Percentiles rank a stretch among this genome's conserved stretches.
Evolutionary conservation across 306 rosid genomes (phyloP).

Genomic region (Dalbergia oliveri): DNA sequence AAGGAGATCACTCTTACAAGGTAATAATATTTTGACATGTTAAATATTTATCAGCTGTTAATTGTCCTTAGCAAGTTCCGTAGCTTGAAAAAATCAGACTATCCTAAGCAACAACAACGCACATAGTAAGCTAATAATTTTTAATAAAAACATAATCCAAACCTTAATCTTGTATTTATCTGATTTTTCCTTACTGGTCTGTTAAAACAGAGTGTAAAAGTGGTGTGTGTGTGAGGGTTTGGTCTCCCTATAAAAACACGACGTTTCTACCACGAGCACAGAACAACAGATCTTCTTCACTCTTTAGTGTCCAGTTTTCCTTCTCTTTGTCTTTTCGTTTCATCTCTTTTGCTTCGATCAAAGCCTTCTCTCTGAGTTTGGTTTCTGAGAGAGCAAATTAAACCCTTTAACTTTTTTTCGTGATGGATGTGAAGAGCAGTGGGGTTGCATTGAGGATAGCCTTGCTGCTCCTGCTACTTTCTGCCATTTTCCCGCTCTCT

Average conservation of each 20-base stretch:
- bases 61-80: too few species aligned
- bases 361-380: neutral
- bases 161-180: too few species aligned
- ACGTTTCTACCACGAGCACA: neutral
- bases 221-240: too few species aligned
- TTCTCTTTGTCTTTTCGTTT: neutral
- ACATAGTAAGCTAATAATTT: neutral
- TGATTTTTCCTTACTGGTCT: too few species aligned
- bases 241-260: neutral
- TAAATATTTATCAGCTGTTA: too few species aligned
- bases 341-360: neutral
- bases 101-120: neutral
- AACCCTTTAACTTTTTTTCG: neutral
- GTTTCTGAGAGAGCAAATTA: neutral
- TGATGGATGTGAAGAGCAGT: constrained; percentile 28
- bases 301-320: neutral
- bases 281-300: neutral
- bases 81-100: too few species aligned
- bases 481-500: constrained; percentile 42
- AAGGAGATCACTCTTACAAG: too few species aligned
- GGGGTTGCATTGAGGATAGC: constrained; percentile 14
- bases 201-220: too few species aligned
- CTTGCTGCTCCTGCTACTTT: constrained; percentile 47
- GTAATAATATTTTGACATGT: too few species aligned
- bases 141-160: neutral